A percentile compares a stretch with the other conserved stretches of the same genome.
Evolutionary conservation across 805 yeast species (phyloP).

Genomic region (Candida oleophila): DNA sequence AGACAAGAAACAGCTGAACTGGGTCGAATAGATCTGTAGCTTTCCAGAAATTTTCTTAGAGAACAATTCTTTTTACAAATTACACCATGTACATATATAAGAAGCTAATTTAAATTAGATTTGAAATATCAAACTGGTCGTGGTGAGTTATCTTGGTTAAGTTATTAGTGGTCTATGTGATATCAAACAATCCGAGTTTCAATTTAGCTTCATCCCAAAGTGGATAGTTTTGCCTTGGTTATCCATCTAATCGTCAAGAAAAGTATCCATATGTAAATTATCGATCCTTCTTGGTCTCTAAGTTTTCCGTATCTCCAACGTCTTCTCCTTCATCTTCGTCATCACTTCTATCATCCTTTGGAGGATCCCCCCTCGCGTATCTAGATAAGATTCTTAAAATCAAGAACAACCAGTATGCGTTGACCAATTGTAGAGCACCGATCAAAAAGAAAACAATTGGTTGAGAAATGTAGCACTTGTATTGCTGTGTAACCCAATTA

Average conservation of each 20-base stretch:
- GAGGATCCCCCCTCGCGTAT: constrained; percentile 55
- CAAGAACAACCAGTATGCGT: constrained; percentile 82
- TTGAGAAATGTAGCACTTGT: constrained; percentile 94
- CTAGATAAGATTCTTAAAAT: constrained; percentile 78
- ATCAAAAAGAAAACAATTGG: constrained; percentile 81
- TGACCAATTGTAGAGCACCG: constrained; percentile 79
- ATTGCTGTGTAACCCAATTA: constrained; percentile 87
- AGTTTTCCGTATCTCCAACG: no score
- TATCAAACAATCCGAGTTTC: not conserved
- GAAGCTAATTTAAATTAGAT: not conserved
- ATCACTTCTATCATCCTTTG: constrained; percentile 84
- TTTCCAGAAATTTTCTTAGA: not conserved
- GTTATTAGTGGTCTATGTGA: no score
- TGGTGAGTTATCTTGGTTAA: no score
- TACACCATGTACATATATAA: constrained; percentile 1
- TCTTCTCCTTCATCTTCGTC: constrained; percentile 68
- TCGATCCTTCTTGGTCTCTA: no score
- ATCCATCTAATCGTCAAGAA: not conserved
- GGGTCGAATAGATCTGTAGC: not conserved
- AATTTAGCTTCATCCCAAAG: not conserved
- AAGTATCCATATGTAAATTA: no score
- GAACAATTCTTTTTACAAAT: not conserved
- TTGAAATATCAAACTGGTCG: constrained; percentile 1
- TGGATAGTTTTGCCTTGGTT: not conserved
- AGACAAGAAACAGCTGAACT: not conserved